Base-by-base conservation (phyloP, 1,284 basidiomycete species). In the Irpex sp. region DNA sequence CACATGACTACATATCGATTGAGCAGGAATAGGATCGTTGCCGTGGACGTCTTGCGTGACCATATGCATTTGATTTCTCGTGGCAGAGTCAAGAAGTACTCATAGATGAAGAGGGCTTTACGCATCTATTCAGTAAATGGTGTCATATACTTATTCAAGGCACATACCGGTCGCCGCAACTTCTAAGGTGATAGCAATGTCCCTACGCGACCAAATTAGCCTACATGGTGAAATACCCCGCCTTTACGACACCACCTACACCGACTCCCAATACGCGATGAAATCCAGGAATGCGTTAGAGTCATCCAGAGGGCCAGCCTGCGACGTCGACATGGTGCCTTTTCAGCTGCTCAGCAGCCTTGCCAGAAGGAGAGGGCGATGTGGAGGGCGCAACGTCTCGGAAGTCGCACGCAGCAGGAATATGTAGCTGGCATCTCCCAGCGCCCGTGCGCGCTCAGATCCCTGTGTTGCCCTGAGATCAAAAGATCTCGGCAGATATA, bases 1-100 rank as follows among this genome's bases (percentile, higher is more conserved):
- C 64, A 36, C 19, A 69, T 28, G 4, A 63, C 65, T 51, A 60
- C 64, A 36, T 67, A 71, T 54, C 56, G 56, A 45, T 57, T 57
- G 36, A 57, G 14, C 14, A 57, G 21, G 21, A 57, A 57, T 8
- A 47, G 36, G 8, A 57, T 6, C 12, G 56, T 19, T 9, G 23
- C 19, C 4, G 8, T n/a, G 23, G 21, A 45, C n/a, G 10, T 19
- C n/a, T 16, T 19, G 23, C 56, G 56, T 28, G 8, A 7, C 56
- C 56, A 57, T 23, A 57, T 45, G 19, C 18, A 47, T 18, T 57
- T 57, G n/a, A 57, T 47, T 33, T 57, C 56, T 23, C 21, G 56
- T 4, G 56, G 23, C 56, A 57, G 23, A 21, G 56, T 57, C 35
- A 57, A 28, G 8, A 57, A n/a, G 16, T 57, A 47, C 9, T 57